Conservation (phyloP, 495 filamentous ascomycete genomes). For the Aspergillus leporis region DNA sequence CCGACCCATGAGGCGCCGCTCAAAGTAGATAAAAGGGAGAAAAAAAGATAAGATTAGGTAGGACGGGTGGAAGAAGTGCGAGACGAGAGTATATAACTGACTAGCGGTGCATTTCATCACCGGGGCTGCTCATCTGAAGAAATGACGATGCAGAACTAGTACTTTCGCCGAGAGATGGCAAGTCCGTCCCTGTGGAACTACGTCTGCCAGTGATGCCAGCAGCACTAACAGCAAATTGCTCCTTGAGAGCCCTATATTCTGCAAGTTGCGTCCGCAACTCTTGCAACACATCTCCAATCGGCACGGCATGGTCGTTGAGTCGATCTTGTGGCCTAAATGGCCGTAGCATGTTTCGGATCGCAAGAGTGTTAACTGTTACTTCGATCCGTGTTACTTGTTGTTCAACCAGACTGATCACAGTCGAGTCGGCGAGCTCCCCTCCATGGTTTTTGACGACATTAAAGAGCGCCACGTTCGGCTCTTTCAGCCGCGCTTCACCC, state of each 20-base stretch:
- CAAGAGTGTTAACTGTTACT: slow-evolving; percentile 61
- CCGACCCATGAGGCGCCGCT: slow-evolving; percentile 29
- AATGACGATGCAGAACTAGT: slow-evolving; percentile 34
- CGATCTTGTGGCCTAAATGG: slow-evolving; percentile 48
- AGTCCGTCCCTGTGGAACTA: slow-evolving; percentile 18
- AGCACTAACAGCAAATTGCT: slow-evolving; percentile 40
- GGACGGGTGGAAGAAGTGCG: neutral
- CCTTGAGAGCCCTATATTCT: slow-evolving; percentile 52
- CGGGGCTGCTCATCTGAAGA: slow-evolving; percentile 21
- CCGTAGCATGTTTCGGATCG: slow-evolving; percentile 62
- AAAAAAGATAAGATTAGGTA: slow-evolving; percentile 15
- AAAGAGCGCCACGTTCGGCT: slow-evolving; percentile 77
- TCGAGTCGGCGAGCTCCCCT: slow-evolving; percentile 83
- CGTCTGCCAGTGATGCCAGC: slow-evolving; percentile 29
- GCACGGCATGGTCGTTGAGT: slow-evolving; percentile 51
- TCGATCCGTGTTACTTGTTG: slow-evolving; percentile 95
- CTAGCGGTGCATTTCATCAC: slow-evolving; percentile 21
- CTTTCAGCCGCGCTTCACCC: slow-evolving; percentile 54
- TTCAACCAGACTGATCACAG: slow-evolving; percentile 83
- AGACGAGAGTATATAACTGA: neutral
- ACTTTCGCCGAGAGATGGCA: slow-evolving; percentile 23
- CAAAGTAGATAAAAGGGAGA: slow-evolving; percentile 21
- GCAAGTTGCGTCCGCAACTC: slow-evolving; percentile 49
- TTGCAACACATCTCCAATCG: slow-evolving; percentile 51
- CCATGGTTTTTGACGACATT: slow-evolving; percentile 80